Percentiles rank a stretch among this genome's conserved stretches.
Evolutionary conservation across 768 basidiomycete genomes (phyloP).

Genomic region (Candolleomyces efflorescens): DNA sequence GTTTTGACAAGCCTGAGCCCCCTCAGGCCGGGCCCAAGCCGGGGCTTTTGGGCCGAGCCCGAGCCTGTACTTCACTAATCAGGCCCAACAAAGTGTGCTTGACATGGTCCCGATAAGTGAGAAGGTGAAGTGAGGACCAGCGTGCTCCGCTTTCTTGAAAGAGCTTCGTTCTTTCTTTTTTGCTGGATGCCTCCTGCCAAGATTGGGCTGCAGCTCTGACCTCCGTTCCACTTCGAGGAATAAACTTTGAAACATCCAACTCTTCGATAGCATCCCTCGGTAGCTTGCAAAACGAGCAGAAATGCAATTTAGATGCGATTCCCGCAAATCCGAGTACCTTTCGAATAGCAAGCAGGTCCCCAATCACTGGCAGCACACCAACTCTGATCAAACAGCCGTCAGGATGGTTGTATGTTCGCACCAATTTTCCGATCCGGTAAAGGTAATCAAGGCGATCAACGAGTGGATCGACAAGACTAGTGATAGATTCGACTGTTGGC

Average conservation of each 20-base stretch:
- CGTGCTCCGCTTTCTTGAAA: constrained; percentile 14
- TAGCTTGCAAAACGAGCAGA: constrained; percentile 18
- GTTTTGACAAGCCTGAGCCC: no score
- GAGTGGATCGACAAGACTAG: constrained; percentile 12
- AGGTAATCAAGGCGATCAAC: constrained; percentile 1
- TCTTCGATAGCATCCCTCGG: background rate
- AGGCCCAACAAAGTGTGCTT: constrained; percentile 17
- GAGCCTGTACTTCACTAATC: no score
- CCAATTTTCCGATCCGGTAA: constrained; percentile 8
- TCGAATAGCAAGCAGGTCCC: constrained; percentile 17
- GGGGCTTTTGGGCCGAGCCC: no score
- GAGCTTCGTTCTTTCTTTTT: constrained; percentile 8
- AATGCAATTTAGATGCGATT: constrained; percentile 10
- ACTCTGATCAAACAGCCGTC: constrained; percentile 12
- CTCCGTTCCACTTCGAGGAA: background rate
- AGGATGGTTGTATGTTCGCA: constrained; percentile 15
- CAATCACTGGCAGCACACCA: constrained; percentile 14
- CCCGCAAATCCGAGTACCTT: constrained; percentile 18
- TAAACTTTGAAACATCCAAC: background rate
- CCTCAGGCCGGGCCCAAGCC: no score
- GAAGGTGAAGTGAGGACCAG: constrained; percentile 15
- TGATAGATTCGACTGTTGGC: constrained; percentile 16
- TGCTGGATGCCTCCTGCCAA: constrained; percentile 13
- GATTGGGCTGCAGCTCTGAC: background rate
- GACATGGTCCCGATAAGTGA: constrained; percentile 20